Evolutionary conservation across 2,329 filamentous ascomycete genomes (phyloP), one percentile per base, ranked within the genome.

Genomic region (Aureobasidium sp.): DNA sequence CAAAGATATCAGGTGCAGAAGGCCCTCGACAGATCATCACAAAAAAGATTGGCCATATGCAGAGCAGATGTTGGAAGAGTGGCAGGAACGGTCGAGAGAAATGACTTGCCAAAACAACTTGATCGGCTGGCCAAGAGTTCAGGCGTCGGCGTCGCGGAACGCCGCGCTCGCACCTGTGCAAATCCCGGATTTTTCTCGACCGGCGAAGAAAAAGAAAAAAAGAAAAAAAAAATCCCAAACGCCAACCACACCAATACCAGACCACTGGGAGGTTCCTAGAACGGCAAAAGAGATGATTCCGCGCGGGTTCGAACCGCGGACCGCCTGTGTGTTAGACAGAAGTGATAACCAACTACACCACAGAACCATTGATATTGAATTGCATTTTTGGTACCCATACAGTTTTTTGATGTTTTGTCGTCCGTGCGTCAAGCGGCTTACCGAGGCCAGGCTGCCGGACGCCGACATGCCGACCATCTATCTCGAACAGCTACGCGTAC

Each of bases 301-400:
- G 47, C 31, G 13, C n/a, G 21, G 47, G 47, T 6, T 50, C 47
- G 47, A 50, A 50, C 47, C 19, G n/a, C 13, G 31, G 47, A 50
- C 47, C 47, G 47, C 47, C 47, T 50, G 47, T 50, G 47, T 50
- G 47, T 50, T 50, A 50, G 47, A 50, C 47, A 50, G 47, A 50
- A 50, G 47, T 50, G 47, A 50, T 50, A 50, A 50, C 47, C 47
- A 50, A 50, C 47, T 50, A 50, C 47, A 50, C 47, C 47, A 50
- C 47, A 37, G 31, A 50, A 50, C 47, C 47, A 50, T 42, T 42
- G 38, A 7, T 42, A 10, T 42, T 3, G 5, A 8, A 4, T 5
- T 5, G 15, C 6, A 3, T 9, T 11, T 37, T 37, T 37, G 27
- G 9, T 29, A n/a, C n/a, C n/a, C n/a, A n/a, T n/a, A n/a, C n/a